A percentile compares a stretch with the other conserved stretches of the same genome.
phyloP scores from a whole-genome alignment of 164 flowering plant genomes.

The Berberis thunbergii region DNA sequence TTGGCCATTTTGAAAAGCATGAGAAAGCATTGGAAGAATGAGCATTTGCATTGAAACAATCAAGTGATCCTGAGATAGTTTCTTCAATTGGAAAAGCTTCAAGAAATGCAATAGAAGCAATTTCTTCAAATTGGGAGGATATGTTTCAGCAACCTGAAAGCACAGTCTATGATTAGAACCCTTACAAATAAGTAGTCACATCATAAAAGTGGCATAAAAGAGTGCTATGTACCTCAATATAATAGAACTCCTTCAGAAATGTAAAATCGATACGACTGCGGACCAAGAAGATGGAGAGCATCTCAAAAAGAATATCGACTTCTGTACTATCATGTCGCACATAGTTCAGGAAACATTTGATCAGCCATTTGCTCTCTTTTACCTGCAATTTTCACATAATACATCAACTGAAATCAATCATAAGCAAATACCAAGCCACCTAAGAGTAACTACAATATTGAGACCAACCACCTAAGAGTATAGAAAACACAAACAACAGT shows the following conservation, averaged over 20 bases:
- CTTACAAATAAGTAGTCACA: neutral
- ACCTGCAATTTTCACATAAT: conserved; percentile 44
- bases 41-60: conserved; percentile 98
- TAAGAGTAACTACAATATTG: no score
- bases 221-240: conserved; percentile 61
- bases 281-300: conserved; percentile 80
- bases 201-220: neutral
- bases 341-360: conserved; percentile 94
- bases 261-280: conserved; percentile 90
- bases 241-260: conserved; percentile 92
- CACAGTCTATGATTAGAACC: neutral
- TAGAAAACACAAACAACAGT: no score
- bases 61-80: conserved; percentile 84
- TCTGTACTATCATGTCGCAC: conserved; percentile 83
- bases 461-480: no score
- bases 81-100: conserved; percentile 78
- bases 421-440: no score
- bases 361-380: conserved; percentile 99
- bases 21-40: conserved; percentile 96
- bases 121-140: conserved; percentile 80
- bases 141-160: conserved; percentile 89
- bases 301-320: conserved; percentile 87
- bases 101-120: conserved; percentile 71
- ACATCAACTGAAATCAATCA: no score
- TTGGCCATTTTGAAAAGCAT: conserved; percentile 87